Evolutionary conservation across 176 grass and related monocot genomes (phyloP).

Genomic region (Juncus inflexus): DNA sequence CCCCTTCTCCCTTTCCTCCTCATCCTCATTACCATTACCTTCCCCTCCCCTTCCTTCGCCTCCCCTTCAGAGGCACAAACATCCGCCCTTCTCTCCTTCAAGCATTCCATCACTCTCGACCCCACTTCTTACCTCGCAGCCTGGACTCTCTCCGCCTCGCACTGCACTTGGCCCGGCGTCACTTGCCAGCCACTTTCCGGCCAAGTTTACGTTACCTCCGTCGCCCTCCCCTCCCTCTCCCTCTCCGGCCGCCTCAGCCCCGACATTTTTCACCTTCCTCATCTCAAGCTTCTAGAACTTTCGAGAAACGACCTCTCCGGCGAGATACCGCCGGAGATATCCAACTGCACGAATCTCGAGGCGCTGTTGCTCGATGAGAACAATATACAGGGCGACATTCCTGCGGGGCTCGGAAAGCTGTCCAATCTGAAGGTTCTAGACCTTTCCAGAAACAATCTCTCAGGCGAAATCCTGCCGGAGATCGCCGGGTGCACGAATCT

Average conservation of each 20-base stretch:
- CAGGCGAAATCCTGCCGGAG: conserved; percentile 9
- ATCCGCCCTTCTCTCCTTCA: conserved; percentile 42
- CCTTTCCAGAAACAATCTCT: conserved; percentile 37
- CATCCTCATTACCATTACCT: background rate
- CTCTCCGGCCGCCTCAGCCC: conserved; percentile 40
- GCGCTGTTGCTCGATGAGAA: background rate
- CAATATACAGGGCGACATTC: conserved; percentile 47
- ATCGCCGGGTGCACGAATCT: conserved; percentile 41
- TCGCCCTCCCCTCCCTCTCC: conserved; percentile 10
- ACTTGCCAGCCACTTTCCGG: background rate
- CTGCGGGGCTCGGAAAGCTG: conserved; percentile 35
- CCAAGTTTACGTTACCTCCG: conserved; percentile 10
- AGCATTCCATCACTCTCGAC: conserved; percentile 38
- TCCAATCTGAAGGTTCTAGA: conserved; percentile 37
- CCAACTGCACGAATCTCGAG: conserved; percentile 35
- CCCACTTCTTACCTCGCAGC: conserved; percentile 21
- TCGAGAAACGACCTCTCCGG: conserved; percentile 48
- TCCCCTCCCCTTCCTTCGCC: conserved; percentile 6
- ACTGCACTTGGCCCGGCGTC: conserved; percentile 57
- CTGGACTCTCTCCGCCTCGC: background rate
- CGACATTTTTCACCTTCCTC: conserved; percentile 19
- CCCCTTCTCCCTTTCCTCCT: conserved; percentile 8
- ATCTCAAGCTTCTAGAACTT: conserved; percentile 51
- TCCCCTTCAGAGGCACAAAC: conserved; percentile 21
- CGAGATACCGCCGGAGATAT: conserved; percentile 34